Evolutionary conservation across 805 yeast species (phyloP).

Genomic region (Wickerhamiella occidentalis): DNA sequence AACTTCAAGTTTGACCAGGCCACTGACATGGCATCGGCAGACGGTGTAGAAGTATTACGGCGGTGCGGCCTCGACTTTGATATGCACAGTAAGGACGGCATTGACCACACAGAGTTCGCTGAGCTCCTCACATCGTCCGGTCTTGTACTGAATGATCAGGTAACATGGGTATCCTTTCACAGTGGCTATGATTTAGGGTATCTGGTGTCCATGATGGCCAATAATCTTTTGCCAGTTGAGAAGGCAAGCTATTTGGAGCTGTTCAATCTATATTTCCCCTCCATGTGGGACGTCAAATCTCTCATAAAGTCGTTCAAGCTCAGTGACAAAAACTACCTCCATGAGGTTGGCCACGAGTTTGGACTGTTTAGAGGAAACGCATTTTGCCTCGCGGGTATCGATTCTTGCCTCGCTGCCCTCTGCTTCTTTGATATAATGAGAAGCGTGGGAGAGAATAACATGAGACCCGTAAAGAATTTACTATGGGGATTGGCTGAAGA

Average conservation of each 20-base stretch:
- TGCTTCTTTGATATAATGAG: constrained; percentile 35
- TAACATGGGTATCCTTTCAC: constrained; percentile 87
- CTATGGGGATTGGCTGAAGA: constrained; percentile 31
- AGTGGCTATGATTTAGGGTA: constrained; percentile 93
- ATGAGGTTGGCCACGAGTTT: constrained; percentile 35
- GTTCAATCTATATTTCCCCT: constrained; percentile 64
- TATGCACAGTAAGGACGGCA: constrained; percentile 62
- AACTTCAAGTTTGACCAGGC: constrained; percentile 72
- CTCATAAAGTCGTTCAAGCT: constrained; percentile 29
- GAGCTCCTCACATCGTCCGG: constrained; percentile 81
- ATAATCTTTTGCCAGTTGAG: constrained; percentile 64
- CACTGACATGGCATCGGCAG: constrained; percentile 73
- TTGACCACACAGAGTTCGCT: constrained; percentile 67
- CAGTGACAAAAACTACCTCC: constrained; percentile 27
- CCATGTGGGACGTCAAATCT: constrained; percentile 65
- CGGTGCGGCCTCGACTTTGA: constrained; percentile 77
- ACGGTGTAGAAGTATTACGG: constrained; percentile 64
- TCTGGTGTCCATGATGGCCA: constrained; percentile 61
- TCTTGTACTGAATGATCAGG: constrained; percentile 52
- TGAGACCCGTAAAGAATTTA: constrained; percentile 24
- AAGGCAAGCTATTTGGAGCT: constrained; percentile 67
- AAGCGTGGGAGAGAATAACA: constrained; percentile 26
- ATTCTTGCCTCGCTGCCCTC: constrained; percentile 32
- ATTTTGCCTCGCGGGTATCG: constrained; percentile 35
- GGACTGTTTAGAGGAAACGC: constrained; percentile 28